Base-by-base conservation (phyloP, 495 filamentous ascomycete species). In the Aspergillus egyptiacus region DNA sequence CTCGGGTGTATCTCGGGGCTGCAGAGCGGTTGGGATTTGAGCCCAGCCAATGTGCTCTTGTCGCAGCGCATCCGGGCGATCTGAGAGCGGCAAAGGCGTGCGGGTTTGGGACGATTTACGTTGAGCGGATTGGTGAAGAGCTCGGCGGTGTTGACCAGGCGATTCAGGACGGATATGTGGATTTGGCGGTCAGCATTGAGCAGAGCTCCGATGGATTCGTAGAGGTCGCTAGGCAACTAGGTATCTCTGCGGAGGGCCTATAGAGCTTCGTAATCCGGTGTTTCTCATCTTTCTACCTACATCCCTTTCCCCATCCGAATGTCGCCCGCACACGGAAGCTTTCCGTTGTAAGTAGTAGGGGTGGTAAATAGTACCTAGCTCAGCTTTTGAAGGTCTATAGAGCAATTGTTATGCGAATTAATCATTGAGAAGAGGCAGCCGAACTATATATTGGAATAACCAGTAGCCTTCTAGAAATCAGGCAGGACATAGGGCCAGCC, bases 11-110 rank as follows among this genome's bases (percentile, higher is more conserved):
- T 61, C 64, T 71, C 0, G 87, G 86, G 0, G 86, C 85, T 2
- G 85, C 75, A 11, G 56, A 68, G 34, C 65, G 67, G 34, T 63
- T 90, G 35, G 81, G 76, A 0, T 43, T 83, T 34, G 58, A 77
- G 50, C 75, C 80, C 1, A 52, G 50, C 14, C 74, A 91, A 53
- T 85, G 87, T 43, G 85, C 77, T 0, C 75, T 91, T 79, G 86
- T 90, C n/a, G 86, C 88, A 11, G 79, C 86, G 32, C 87, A 94
- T 65, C 60, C 90, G 38, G 56, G 50, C 10, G 87, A 91, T 58
- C 57, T 91, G 50, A 72, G 78, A 38, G 85, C 78, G 0, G 87
- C 86, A 10, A 81, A 80, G 59, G 59, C 49, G 9, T 70, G 67
- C 34, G 87, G 87, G 0, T 69, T 89, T 39, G 67, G 75, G 59